Evolutionary conservation across 2,329 filamentous ascomycete species (phyloP).

Genomic region (Septoria linicola): DNA sequence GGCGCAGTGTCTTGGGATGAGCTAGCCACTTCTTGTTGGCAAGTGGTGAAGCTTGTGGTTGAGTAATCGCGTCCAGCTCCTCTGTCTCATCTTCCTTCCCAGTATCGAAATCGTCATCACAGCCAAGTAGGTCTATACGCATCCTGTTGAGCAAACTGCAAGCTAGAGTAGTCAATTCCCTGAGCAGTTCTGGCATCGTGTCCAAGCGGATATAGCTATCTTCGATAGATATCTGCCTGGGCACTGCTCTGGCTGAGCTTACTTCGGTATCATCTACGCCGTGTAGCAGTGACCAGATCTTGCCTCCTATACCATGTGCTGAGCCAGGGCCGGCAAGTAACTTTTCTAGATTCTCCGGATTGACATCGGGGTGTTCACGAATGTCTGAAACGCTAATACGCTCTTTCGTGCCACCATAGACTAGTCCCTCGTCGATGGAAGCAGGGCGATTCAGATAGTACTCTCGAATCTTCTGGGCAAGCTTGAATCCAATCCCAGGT

Average conservation of each 20-base stretch:
- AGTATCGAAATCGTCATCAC: conserved; percentile 41
- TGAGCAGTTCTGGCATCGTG: conserved; percentile 60
- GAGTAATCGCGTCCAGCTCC: conserved; percentile 25
- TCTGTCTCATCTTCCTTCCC: conserved; percentile 34
- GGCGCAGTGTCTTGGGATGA: conserved; percentile 74
- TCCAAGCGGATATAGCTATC: conserved; percentile 80
- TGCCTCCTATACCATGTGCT: conserved; percentile 68
- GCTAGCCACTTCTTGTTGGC: conserved; percentile 65
- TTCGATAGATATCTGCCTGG: conserved; percentile 89
- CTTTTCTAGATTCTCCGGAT: conserved; percentile 63
- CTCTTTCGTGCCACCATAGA: conserved; percentile 54
- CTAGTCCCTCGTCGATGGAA: conserved; percentile 45
- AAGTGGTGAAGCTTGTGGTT: background rate
- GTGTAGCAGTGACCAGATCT: conserved; percentile 76
- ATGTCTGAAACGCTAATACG: conserved; percentile 65
- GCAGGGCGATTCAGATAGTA: conserved; percentile 54
- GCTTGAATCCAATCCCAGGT: conserved; percentile 81
- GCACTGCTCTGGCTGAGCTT: conserved; percentile 66
- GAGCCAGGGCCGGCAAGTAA: conserved; percentile 69
- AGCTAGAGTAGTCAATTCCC: conserved; percentile 68
- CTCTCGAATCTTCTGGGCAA: conserved; percentile 65
- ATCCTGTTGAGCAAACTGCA: conserved; percentile 73
- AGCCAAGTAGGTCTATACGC: conserved; percentile 69
- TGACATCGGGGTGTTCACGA: conserved; percentile 62
- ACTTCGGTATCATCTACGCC: conserved; percentile 77